Base-by-base conservation (phyloP, 1,139 yeast species). In the Geotrichum restrictum region DNA sequence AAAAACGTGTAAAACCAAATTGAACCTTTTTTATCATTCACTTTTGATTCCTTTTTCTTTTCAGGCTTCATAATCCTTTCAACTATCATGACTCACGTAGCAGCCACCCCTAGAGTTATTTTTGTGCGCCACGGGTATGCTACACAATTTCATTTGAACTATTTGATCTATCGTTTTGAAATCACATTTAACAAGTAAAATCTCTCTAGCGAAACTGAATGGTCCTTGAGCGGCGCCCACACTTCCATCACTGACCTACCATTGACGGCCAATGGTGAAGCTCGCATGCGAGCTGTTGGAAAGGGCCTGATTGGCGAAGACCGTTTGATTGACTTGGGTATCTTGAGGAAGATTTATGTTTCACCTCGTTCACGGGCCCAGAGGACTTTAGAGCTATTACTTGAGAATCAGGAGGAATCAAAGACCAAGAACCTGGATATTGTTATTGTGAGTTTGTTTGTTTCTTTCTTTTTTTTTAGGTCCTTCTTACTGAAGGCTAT, bases 211-310 rank as follows among this genome's bases (percentile, higher is more conserved):
- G 96, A 91, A 71, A 91, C 98, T 2, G 95, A 82, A 69, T 91
- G 98, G 98, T 89, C 97, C 37, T 82, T 84, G 64, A 78, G 89
- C 3, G 98, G 98, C 34, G 95, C 88, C 67, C 84, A 88, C 70
- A 91, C 98, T 4, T 87, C 96, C 2, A 62, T 75, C 49, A 91
- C 98, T 0, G 96, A 91, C 62, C 68, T 91, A 38, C 80, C 82
- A 11, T 76, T 91, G 65, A 88, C 96, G 0, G 77, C 75, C 3
- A 83, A 80, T 61, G 98, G 98, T 48, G 87, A 80, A 7, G 73
- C 73, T 48, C 93, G 88, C 64, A 88, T 88, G 81, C 68, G 72
- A 51, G 78, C 79, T 32, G 86, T 96, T 29, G 96, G 96, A 10
- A 70, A 76, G 57, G 76, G 79, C 31, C 72, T 89, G 55, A 82